phyloP scores from a whole-genome alignment of 352 stramenopile species.

The Plasmopara viticola region DNA sequence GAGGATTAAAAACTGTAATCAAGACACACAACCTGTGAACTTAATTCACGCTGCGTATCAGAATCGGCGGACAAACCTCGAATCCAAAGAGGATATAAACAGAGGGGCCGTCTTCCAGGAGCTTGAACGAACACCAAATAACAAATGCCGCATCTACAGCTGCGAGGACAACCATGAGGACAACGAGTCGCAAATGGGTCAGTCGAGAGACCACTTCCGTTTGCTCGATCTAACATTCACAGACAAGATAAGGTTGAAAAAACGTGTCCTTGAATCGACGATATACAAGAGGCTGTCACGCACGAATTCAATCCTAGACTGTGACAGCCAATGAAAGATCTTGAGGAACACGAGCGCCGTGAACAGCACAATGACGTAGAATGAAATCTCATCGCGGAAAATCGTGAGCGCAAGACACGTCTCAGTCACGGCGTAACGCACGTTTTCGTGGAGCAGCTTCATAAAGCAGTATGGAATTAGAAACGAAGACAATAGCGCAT shows the following conservation, averaged over 20 bases:
- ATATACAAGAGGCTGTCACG: constrained; percentile 14
- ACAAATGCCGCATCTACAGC: constrained; percentile 87
- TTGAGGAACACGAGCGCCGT: constrained; percentile 94
- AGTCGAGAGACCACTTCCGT: constrained; percentile 71
- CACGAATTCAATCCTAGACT: constrained; percentile 87
- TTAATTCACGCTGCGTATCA: not conserved
- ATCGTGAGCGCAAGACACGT: constrained; percentile 99
- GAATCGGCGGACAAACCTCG: constrained; percentile 47
- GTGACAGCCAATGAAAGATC: constrained; percentile 89
- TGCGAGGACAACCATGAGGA: constrained; percentile 85
- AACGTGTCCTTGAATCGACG: not conserved
- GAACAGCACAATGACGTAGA: constrained; percentile 94
- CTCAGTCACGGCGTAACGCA: constrained; percentile 97
- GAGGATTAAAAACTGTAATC: constrained; percentile 86
- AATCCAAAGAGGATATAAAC: constrained; percentile 97
- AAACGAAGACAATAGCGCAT: not conserved
- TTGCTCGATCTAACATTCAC: constrained; percentile 68
- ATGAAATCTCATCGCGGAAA: constrained; percentile 96
- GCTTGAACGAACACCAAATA: constrained; percentile 73
- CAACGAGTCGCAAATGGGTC: constrained; percentile 82
- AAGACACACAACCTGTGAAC: not conserved
- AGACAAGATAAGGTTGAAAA: constrained; percentile 6
- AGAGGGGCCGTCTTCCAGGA: constrained; percentile 79
- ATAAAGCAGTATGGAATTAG: constrained; percentile 1
- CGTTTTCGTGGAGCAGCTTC: constrained; percentile 93